Base-by-base conservation (phyloP, 257 asterid genomes). In the Solanum paucissectum region DNA sequence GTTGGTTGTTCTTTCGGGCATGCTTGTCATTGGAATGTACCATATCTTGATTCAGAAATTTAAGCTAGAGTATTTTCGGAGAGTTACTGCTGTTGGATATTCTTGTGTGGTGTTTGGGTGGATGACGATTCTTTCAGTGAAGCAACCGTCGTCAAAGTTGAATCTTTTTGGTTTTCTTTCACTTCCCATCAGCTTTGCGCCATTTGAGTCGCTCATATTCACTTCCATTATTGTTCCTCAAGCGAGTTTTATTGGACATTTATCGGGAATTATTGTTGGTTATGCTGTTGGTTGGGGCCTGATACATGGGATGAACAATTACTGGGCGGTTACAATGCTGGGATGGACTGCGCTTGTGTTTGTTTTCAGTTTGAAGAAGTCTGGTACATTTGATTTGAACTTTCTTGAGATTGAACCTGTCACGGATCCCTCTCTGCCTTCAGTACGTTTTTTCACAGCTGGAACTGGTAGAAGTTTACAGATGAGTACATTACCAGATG, bases 71-170 rank as follows among this genome's bases (percentile, higher is more conserved):
- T 95, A 97, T 90, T 95, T 97, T 71, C 90, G 96, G 36, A 93
- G 98, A 92, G 98, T 97, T 76, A 97, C 98, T 44, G 99, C 98
- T 75, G 98, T 97, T 87, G 99, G 99, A 16, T 97, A 97, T 90
- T 97, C 99, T 44, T 97, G 99, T 89, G 99, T 97, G 89, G 99
- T 97, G 74, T 97, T 97, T 44, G 99, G 99, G 58, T 97, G 98
- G 99, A 95, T 97, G 99, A 97, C 99, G 9, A 95, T 97, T 87
- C 89, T 97, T 92, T 93, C 98, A 0, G 94, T 94, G 0, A 95
- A 94, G 93, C 98, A 95, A 86, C 98, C 99, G 2, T 93, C 98
- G 0, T 93, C 97, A 7, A 97, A 94, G 93, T 90, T 97, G 93
- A 94, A 95, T 86, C 97, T 97, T 87, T 97, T 97, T 42, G 99